A percentile compares a stretch with the other conserved stretches of the same genome.
These are phyloP conservation scores for Euphorbia lathyris DNA, from an alignment of 345 rosid species.

Conservation along the genomic window DNA sequence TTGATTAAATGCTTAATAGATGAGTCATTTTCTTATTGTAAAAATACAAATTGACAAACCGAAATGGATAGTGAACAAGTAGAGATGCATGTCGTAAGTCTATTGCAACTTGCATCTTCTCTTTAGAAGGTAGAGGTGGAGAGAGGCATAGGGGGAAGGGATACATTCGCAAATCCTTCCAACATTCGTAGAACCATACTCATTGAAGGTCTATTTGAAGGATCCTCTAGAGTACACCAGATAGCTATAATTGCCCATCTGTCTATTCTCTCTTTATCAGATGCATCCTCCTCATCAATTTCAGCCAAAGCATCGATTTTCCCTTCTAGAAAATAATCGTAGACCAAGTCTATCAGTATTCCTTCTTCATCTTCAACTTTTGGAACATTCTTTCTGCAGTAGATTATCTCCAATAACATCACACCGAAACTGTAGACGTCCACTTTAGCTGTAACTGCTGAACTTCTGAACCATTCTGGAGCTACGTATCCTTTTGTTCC, in stretches of 20 bases:
- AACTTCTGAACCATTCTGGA: slow-evolving; percentile 19
- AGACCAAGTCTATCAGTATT: slow-evolving; percentile 18
- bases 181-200: slow-evolving; percentile 26
- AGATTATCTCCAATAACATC: slow-evolving; percentile 19
- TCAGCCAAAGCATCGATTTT: slow-evolving; percentile 9
- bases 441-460: slow-evolving; percentile 17
- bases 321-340: slow-evolving; percentile 5
- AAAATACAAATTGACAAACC: too few species aligned
- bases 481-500: slow-evolving; percentile 20
- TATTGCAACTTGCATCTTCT: too few species aligned
- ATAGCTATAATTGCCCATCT: slow-evolving; percentile 20
- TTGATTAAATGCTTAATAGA: too few species aligned
- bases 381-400: slow-evolving; percentile 14
- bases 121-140: slow-evolving; percentile 2
- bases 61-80: too few species aligned
- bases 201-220: slow-evolving; percentile 21
- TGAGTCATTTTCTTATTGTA: too few species aligned
- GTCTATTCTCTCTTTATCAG: slow-evolving; percentile 12
- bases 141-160: background rate
- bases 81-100: too few species aligned
- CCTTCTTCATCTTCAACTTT: background rate
- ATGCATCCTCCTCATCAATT: slow-evolving; percentile 12
- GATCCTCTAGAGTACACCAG: slow-evolving; percentile 33
- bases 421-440: slow-evolving; percentile 23
- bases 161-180: slow-evolving; percentile 20